Percentiles rank a stretch among this genome's conserved stretches.
These are phyloP conservation scores for Nakaseomyces uthaithaninus DNA, from an alignment of 1,139 yeast species.

Conservation along the genomic window DNA sequence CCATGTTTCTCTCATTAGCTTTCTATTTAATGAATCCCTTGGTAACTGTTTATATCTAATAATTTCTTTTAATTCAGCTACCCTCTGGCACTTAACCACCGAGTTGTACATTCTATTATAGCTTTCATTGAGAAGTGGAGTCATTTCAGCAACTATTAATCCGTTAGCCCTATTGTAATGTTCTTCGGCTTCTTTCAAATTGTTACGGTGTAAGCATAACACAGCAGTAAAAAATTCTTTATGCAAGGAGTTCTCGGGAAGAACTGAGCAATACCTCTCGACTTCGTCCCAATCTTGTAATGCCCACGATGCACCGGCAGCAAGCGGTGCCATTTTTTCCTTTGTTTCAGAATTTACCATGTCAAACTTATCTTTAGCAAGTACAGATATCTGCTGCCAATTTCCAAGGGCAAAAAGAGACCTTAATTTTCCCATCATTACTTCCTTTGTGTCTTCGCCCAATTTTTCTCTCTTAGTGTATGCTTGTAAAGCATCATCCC, in stretches of 20 bases:
- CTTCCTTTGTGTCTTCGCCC: conserved; percentile 50
- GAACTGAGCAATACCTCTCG: conserved; percentile 82
- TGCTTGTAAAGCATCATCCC: conserved; percentile 96
- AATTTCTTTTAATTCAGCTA: conserved; percentile 93
- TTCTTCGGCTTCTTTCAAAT: conserved; percentile 70
- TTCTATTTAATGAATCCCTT: conserved; percentile 69
- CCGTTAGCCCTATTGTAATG: conserved; percentile 84
- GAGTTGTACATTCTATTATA: conserved; percentile 96
- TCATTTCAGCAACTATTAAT: conserved; percentile 81
- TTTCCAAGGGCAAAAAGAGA: conserved; percentile 96
- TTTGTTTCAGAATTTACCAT: conserved; percentile 62
- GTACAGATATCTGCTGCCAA: conserved; percentile 86
- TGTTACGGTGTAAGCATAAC: conserved; percentile 73
- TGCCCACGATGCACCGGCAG: conserved; percentile 99
- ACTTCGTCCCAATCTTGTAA: conserved; percentile 93
- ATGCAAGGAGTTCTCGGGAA: conserved; percentile 90
- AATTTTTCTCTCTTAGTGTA: conserved; percentile 63
- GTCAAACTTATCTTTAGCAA: conserved; percentile 83
- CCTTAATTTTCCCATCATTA: conserved; percentile 96
- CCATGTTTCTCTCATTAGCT: conserved; percentile 85
- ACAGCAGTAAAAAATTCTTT: conserved; percentile 91
- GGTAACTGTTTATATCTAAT: conserved; percentile 81
- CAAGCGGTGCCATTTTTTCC: conserved; percentile 89
- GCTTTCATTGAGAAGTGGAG: conserved; percentile 92
- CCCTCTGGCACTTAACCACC: conserved; percentile 92